These are phyloP conservation scores for Termitomyces sp. DNA, from an alignment of 768 basidiomycete genomes.

Conservation along the genomic window DNA sequence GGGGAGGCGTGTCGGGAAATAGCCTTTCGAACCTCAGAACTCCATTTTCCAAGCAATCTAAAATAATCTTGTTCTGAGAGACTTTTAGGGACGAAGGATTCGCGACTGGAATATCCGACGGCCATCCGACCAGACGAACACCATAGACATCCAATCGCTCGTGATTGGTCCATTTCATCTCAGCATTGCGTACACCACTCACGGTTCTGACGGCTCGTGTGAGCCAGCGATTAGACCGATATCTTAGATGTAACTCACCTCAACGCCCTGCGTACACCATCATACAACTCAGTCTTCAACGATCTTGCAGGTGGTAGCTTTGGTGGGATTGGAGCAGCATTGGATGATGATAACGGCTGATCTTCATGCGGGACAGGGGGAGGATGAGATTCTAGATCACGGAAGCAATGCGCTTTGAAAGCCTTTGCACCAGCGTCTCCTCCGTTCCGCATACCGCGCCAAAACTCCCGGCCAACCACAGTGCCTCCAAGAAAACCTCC, in stretches of 20 bases:
- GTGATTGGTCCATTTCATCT: constrained; percentile 77
- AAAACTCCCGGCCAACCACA: constrained; percentile 58
- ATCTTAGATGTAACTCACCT: constrained; percentile 34
- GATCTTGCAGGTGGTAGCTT: constrained; percentile 31
- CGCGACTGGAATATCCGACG: constrained; percentile 49
- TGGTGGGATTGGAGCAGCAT: constrained; percentile 11
- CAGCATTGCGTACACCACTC: constrained; percentile 60
- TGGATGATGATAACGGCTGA: neutral
- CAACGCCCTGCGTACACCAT: constrained; percentile 48
- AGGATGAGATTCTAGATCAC: constrained; percentile 20
- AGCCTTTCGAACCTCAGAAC: constrained; percentile 45
- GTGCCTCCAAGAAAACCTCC: constrained; percentile 65
- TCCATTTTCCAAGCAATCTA: constrained; percentile 48
- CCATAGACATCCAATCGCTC: constrained; percentile 54
- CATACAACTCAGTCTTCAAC: constrained; percentile 56
- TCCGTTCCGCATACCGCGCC: constrained; percentile 57
- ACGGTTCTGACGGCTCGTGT: constrained; percentile 33
- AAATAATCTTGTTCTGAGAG: constrained; percentile 49
- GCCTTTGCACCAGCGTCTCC: constrained; percentile 54
- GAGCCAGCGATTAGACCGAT: neutral
- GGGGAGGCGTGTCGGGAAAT: neutral
- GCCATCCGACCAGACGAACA: constrained; percentile 65
- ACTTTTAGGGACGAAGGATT: constrained; percentile 61
- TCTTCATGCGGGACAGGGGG: constrained; percentile 8
- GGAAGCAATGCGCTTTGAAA: constrained; percentile 48